Conservation (phyloP, 1,139 yeast genomes). For the Pichia sp. region DNA sequence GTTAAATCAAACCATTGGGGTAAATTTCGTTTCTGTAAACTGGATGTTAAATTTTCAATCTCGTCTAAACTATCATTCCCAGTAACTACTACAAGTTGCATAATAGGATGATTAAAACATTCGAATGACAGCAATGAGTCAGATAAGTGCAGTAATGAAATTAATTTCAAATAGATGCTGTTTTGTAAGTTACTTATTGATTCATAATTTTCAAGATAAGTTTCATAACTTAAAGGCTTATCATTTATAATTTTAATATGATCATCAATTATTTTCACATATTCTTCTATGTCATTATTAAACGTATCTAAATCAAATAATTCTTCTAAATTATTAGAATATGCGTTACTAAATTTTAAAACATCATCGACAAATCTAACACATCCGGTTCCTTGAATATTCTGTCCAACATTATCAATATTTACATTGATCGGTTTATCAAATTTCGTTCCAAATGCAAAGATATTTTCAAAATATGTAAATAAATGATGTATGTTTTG, state of each 20-base stretch:
- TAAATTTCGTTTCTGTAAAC: conserved; percentile 39
- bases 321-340: conserved; percentile 15
- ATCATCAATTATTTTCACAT: conserved; percentile 20
- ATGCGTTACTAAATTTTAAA: not conserved
- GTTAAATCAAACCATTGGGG: conserved; percentile 57
- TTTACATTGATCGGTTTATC: not conserved
- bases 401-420: not conserved
- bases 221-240: not conserved
- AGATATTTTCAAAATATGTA: conserved; percentile 24
- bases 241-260: not conserved
- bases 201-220: conserved; percentile 2
- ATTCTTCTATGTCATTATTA: conserved; percentile 17
- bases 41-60: conserved; percentile 33
- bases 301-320: conserved; percentile 18
- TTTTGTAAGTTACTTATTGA: conserved; percentile 27
- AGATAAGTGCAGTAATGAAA: conserved; percentile 56
- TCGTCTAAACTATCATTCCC: conserved; percentile 42
- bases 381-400: conserved; percentile 7
- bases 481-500: conserved; percentile 16
- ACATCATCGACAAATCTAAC: conserved; percentile 15
- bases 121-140: conserved; percentile 70
- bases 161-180: conserved; percentile 52
- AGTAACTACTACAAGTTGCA: conserved; percentile 65
- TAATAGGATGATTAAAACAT: conserved; percentile 82
- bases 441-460: conserved; percentile 17